These are phyloP conservation scores for Sarcomyxa edulis DNA, from an alignment of 768 basidiomycete genomes.

Conservation along the genomic window DNA sequence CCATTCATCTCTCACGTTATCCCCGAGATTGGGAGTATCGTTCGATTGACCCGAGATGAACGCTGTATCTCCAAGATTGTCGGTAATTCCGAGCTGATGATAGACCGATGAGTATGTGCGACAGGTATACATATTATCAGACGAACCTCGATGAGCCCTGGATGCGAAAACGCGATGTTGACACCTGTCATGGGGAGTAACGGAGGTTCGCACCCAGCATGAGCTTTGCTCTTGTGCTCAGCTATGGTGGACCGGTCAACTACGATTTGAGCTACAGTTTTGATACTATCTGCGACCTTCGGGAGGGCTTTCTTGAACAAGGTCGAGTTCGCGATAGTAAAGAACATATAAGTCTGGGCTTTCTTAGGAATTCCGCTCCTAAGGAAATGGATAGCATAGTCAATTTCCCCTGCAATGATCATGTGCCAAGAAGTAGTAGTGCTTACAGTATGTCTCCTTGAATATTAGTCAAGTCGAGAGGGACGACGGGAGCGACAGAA, in stretches of 20 bases:
- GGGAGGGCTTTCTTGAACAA: slow-evolving; percentile 38
- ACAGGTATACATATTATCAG: not conserved
- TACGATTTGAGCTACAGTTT: slow-evolving; percentile 36
- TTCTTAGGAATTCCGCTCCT: slow-evolving; percentile 55
- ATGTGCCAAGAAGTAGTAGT: not conserved
- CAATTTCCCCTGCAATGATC: too few relatives aligned
- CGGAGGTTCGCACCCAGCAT: slow-evolving; percentile 19
- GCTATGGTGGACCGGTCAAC: slow-evolving; percentile 34
- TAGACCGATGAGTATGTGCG: slow-evolving; percentile 24
- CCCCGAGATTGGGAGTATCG: slow-evolving; percentile 33
- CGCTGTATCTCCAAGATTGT: slow-evolving; percentile 28
- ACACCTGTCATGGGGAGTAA: slow-evolving; percentile 36
- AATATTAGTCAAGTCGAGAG: slow-evolving; percentile 38
- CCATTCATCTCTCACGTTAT: too few relatives aligned
- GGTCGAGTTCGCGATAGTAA: slow-evolving; percentile 38
- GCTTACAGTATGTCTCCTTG: slow-evolving; percentile 44
- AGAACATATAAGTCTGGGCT: slow-evolving; percentile 46
- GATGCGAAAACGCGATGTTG: slow-evolving; percentile 50
- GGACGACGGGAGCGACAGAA: too few relatives aligned
- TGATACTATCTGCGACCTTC: slow-evolving; percentile 39
- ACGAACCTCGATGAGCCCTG: slow-evolving; percentile 37
- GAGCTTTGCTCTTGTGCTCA: slow-evolving; percentile 29
- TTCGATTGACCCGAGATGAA: slow-evolving; percentile 37
- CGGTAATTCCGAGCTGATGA: slow-evolving; percentile 32
- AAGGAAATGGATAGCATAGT: slow-evolving; percentile 1